A percentile compares a stretch with the other conserved stretches of the same genome.
Conservation (phyloP, 805 yeast genomes). For the Wickerhamiella galacta region DNA sequence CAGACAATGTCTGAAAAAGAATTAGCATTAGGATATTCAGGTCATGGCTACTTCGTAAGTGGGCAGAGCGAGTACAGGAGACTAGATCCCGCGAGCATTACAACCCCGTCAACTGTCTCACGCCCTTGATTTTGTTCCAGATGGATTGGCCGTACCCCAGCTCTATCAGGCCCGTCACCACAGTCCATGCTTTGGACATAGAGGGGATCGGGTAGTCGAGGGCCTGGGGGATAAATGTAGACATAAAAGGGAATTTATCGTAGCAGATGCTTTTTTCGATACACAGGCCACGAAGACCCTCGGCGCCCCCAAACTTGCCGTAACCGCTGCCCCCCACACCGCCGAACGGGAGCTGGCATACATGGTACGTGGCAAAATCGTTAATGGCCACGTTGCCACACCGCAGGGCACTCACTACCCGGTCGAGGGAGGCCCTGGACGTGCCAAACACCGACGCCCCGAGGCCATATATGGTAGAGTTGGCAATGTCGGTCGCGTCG, state of each 20-base stretch:
- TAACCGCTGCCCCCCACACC: conserved; percentile 88
- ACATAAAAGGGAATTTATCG: conserved; percentile 60
- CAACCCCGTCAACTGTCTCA: conserved; percentile 28
- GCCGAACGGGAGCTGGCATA: conserved; percentile 94
- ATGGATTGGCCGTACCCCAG: conserved; percentile 57
- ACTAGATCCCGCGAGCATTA: too few species aligned
- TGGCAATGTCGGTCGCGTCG: conserved; percentile 63
- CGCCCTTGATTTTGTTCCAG: conserved; percentile 49
- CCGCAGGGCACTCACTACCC: conserved; percentile 44
- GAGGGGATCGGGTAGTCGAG: conserved; percentile 82
- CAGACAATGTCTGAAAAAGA: too few species aligned
- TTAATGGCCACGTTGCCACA: conserved; percentile 93
- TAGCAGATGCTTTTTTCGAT: conserved; percentile 72
- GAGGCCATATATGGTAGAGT: conserved; percentile 72
- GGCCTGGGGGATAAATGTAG: conserved; percentile 72
- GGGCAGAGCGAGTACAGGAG: too few species aligned
- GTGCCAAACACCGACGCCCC: conserved; percentile 84
- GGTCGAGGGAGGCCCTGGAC: conserved; percentile 37
- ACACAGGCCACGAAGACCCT: conserved; percentile 84
- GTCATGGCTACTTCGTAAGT: too few species aligned
- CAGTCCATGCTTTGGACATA: conserved; percentile 72
- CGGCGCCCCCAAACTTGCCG: conserved; percentile 96
- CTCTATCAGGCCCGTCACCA: conserved; percentile 63
- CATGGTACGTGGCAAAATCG: conserved; percentile 92
- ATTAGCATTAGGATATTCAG: too few species aligned